These are phyloP conservation scores for Hymenotorrendiella dingleyae DNA, from an alignment of 2,329 filamentous ascomycete species.

Conservation along the genomic window DNA sequence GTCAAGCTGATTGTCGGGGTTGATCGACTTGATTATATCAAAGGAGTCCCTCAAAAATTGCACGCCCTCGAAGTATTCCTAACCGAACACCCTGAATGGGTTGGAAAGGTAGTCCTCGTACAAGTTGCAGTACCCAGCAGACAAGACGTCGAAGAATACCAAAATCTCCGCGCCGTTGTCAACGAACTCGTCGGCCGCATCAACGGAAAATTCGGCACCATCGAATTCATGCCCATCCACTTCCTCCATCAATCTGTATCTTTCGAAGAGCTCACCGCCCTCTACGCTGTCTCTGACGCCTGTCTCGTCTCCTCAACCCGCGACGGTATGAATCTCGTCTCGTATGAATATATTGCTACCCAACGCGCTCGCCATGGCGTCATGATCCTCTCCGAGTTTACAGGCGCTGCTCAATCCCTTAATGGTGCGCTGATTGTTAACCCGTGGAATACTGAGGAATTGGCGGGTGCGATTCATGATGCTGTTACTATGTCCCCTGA, in stretches of 20 bases:
- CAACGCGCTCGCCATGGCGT: conserved; percentile 86
- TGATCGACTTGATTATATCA: conserved; percentile 96
- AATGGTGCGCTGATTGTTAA: conserved; percentile 94
- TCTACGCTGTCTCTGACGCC: conserved; percentile 88
- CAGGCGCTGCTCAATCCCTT: conserved; percentile 87
- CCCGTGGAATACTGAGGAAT: conserved; percentile 96
- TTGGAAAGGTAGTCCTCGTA: conserved; percentile 92
- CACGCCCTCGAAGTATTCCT: conserved; percentile 96
- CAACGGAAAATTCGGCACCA: conserved; percentile 93
- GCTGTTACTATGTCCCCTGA: conserved; percentile 95
- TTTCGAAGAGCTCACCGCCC: conserved; percentile 89
- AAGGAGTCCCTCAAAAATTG: conserved; percentile 94
- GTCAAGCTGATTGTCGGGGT: conserved; percentile 96
- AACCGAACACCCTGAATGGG: conserved; percentile 95
- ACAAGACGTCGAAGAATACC: conserved; percentile 96
- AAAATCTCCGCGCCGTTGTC: conserved; percentile 89
- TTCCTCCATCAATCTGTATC: conserved; percentile 95
- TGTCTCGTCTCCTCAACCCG: conserved; percentile 93
- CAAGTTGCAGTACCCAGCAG: conserved; percentile 93
- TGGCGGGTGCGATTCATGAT: conserved; percentile 88
- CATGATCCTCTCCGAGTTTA: conserved; percentile 94
- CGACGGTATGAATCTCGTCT: conserved; percentile 98
- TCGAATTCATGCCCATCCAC: conserved; percentile 98
- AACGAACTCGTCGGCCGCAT: conserved; percentile 96
- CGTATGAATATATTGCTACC: conserved; percentile 95